A percentile compares a stretch with the other conserved stretches of the same genome.
Conservation (phyloP, 306 rosid genomes). For the Acmispon strigosus region DNA sequence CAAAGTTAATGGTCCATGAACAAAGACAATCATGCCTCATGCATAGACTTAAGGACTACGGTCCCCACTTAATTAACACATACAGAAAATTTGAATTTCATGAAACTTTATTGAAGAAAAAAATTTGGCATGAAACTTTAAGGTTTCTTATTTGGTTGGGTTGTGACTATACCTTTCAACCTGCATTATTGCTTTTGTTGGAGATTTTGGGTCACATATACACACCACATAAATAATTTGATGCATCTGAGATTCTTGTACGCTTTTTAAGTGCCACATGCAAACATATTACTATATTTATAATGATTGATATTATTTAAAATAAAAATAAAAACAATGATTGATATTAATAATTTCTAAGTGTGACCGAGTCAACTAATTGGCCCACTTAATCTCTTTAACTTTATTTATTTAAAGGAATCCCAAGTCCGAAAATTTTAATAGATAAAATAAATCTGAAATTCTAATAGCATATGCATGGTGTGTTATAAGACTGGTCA, state of each 20-base stretch:
- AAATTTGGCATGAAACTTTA: slow-evolving; percentile 20
- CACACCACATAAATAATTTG: background rate
- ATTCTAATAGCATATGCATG: slow-evolving; percentile 1
- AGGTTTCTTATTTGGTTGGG: slow-evolving; percentile 21
- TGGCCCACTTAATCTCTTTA: slow-evolving; percentile 15
- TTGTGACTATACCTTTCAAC: slow-evolving; percentile 26
- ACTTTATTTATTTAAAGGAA: background rate
- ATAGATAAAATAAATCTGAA: slow-evolving; percentile 6
- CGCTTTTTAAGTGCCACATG: slow-evolving; percentile 21
- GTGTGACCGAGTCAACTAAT: slow-evolving; percentile 8
- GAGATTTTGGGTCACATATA: slow-evolving; percentile 18
- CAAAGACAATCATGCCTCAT: slow-evolving; percentile 23
- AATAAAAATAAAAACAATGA: no score
- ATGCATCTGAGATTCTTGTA: slow-evolving; percentile 15
- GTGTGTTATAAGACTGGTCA: background rate
- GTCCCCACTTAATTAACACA: slow-evolving; percentile 34
- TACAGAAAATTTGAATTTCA: background rate
- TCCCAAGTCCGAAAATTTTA: background rate
- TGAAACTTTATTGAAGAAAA: slow-evolving; percentile 10
- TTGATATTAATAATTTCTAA: slow-evolving; percentile 8
- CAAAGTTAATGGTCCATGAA: slow-evolving; percentile 34
- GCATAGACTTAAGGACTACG: slow-evolving; percentile 21
- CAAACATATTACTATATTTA: slow-evolving; percentile 18
- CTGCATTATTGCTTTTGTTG: slow-evolving; percentile 21
- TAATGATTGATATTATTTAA: background rate